phyloP scores from a whole-genome alignment of 2,329 filamentous ascomycete species.

The Cytospora chrysosperma region DNA sequence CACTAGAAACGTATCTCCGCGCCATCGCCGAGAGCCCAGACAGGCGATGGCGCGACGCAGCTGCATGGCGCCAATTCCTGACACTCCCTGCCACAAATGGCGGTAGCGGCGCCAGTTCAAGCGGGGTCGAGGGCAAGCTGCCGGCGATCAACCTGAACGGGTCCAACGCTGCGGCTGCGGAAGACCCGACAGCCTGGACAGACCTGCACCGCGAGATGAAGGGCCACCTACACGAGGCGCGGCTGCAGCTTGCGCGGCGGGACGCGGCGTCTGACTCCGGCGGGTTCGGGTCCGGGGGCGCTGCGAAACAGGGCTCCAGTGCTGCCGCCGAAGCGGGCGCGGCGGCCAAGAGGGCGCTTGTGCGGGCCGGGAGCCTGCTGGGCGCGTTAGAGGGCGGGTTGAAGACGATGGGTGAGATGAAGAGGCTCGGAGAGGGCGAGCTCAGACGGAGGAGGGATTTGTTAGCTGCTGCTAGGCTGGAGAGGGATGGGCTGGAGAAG shows the following conservation, averaged over 20 bases:
- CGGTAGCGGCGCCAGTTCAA: conserved; percentile 49
- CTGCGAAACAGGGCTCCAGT: conserved; percentile 40
- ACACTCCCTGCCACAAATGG: conserved; percentile 58
- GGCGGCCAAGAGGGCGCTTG: conserved; percentile 71
- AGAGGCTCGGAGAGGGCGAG: conserved; percentile 70
- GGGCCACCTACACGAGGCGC: conserved; percentile 64
- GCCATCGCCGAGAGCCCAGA: conserved; percentile 73
- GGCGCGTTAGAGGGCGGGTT: conserved; percentile 66
- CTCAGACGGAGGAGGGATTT: conserved; percentile 69
- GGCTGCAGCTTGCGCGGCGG: conserved; percentile 63
- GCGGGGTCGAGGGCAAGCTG: conserved; percentile 37
- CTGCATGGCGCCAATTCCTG: conserved; percentile 71
- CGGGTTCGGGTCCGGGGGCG: conserved; percentile 30
- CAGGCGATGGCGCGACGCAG: conserved; percentile 71
- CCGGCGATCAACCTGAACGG: conserved; percentile 38
- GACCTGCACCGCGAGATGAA: conserved; percentile 76
- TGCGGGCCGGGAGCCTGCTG: conserved; percentile 66
- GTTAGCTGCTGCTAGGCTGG: conserved; percentile 66
- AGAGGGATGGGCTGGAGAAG: conserved; percentile 73
- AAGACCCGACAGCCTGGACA: conserved; percentile 70
- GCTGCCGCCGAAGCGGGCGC: conserved; percentile 62
- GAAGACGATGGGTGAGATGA: conserved; percentile 52
- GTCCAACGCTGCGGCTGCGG: conserved; percentile 43
- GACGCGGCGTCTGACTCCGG: conserved; percentile 54
- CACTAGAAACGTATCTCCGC: conserved; percentile 69